Evolutionary conservation across 768 basidiomycete species (phyloP).

Genomic region (Psilocybe sp.): DNA sequence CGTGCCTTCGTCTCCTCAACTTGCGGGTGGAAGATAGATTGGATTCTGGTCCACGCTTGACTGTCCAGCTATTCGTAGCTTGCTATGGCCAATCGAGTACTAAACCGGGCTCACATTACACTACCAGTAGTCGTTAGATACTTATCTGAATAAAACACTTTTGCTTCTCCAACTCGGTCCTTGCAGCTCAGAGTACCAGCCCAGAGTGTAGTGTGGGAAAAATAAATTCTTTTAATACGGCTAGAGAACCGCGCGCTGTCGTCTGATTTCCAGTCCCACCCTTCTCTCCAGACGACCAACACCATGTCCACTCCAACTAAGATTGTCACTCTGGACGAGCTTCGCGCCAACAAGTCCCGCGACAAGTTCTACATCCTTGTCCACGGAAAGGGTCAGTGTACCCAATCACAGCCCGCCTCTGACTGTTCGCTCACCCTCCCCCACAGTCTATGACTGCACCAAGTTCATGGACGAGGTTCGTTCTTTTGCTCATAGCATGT

Average conservation of each 20-base stretch:
- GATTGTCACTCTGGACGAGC: slow-evolving; percentile 67
- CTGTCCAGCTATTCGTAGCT: slow-evolving; percentile 46
- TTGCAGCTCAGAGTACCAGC: slow-evolving; percentile 7
- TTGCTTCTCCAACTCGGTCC: neutral
- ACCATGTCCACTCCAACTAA: slow-evolving; percentile 35
- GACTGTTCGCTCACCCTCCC: slow-evolving; percentile 24
- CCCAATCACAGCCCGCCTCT: slow-evolving; percentile 33
- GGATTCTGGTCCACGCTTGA: slow-evolving; percentile 75
- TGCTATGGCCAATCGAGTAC: slow-evolving; percentile 72
- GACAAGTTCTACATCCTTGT: slow-evolving; percentile 80
- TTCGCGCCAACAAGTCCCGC: slow-evolving; percentile 73
- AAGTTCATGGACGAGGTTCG: slow-evolving; percentile 92
- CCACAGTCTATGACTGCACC: slow-evolving; percentile 85
- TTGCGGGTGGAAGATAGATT: slow-evolving; percentile 67
- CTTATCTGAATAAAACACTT: neutral
- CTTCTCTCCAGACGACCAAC: slow-evolving; percentile 18
- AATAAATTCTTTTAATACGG: slow-evolving; percentile 6
- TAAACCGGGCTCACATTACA: slow-evolving; percentile 59
- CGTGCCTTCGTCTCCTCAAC: slow-evolving; percentile 80
- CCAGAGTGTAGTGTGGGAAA: slow-evolving; percentile 15
- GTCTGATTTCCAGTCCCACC: slow-evolving; percentile 5
- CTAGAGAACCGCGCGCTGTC: neutral
- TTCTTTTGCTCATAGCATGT: neutral
- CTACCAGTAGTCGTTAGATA: neutral
- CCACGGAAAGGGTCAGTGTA: slow-evolving; percentile 70